Evolutionary conservation across 495 filamentous ascomycete genomes (phyloP), one percentile per base, ranked within the genome.

Genomic region (Stereocaulon alpinum): DNA sequence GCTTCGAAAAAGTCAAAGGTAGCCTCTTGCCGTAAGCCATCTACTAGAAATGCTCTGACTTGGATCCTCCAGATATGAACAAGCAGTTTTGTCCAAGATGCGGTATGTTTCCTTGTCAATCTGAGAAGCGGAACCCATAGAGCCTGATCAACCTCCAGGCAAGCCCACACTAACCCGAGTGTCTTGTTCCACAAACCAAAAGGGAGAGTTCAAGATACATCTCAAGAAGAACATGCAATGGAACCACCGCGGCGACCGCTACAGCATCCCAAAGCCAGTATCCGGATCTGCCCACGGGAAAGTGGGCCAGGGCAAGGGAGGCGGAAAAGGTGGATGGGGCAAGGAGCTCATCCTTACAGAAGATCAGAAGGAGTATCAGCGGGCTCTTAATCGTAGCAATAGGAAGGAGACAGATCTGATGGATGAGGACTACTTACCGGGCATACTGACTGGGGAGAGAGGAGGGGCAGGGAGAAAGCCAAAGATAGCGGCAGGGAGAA

Each of bases 201-300:
- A 81, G 32, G 94, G 94, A 22, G 82, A 85, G 62, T 93, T 96
- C 76, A 86, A 78, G 30, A 75, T 98, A 60, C 89, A 96, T 67
- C 73, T 98, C 55, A 95, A 96, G 80, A 86, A 85, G 71, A 95
- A 95, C 73, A 92, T 92, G 79, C 90, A 96, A 71, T 95, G 85
- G 84, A 97, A 95, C 74, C 94, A 85, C 63, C 80, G 91, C 2
- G 93, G 93, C 40, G 91, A 95, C 67, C 76, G 85, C 14, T 98
- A 82, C 73, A 91, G 87, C 67, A 82, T 98, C 27, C 93, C 93
- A 1, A 97, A 96, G 74, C 87, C 91, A 2, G 78, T 87, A n/a
- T 78, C 84, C 43, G 94, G 92, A 3, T 81, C 80, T 14, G 69
- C 91, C 14, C 93, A 78, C 70, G 91, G 90, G 40, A 91, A 88